These are phyloP conservation scores for Turnera subulata DNA, from an alignment of 345 rosid genomes.

Conservation along the genomic window DNA sequence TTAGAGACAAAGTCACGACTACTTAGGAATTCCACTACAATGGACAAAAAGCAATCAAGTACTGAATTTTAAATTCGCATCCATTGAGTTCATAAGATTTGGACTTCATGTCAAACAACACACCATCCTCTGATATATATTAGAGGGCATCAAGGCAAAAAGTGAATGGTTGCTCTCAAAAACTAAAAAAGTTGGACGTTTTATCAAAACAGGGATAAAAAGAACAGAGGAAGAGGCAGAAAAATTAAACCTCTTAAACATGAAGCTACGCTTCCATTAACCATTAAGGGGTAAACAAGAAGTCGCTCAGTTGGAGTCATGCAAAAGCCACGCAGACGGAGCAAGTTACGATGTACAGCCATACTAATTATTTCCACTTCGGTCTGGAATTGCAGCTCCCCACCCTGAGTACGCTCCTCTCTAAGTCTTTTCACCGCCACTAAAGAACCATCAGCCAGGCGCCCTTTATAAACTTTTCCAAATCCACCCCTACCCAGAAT, in stretches of 20 bases:
- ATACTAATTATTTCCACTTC: constrained; percentile 93
- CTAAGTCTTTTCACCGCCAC: constrained; percentile 88
- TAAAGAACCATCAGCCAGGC: constrained; percentile 64
- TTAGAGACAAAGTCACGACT: not conserved
- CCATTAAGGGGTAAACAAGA: constrained; percentile 86
- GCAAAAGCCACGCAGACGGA: constrained; percentile 86
- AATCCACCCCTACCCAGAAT: constrained; percentile 87
- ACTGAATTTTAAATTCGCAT: not conserved
- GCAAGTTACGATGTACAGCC: constrained; percentile 91
- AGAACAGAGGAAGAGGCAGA: not conserved
- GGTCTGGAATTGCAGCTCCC: constrained; percentile 86
- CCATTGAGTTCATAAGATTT: not conserved
- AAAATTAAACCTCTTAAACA: constrained; percentile 71
- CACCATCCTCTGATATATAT: not conserved
- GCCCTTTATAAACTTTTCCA: constrained; percentile 90
- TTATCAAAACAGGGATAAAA: not conserved
- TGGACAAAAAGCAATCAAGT: not conserved
- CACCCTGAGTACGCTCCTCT: constrained; percentile 84
- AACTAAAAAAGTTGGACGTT: not conserved
- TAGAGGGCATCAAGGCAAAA: not conserved
- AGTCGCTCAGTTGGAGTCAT: constrained; percentile 93
- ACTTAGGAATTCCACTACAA: not conserved
- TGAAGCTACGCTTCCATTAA: constrained; percentile 93
- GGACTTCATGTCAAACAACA: not conserved
- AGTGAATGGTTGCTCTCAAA: not conserved